phyloP scores from a whole-genome alignment of 176 grass and related monocot genomes.

The Oryza longistaminata region DNA sequence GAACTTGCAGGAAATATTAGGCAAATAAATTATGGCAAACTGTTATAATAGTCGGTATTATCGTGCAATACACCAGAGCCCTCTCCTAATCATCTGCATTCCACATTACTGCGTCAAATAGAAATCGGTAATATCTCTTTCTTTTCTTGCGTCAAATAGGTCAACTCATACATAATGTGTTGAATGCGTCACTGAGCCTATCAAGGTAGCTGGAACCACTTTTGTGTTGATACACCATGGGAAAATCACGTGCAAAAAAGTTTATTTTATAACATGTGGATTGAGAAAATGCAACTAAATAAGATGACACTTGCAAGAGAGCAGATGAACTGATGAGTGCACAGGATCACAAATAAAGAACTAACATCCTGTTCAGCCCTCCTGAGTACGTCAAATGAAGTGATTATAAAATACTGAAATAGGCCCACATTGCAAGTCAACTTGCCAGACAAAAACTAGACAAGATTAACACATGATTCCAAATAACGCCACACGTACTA shows the following conservation, averaged over 20 bases:
- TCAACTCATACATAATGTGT: background rate
- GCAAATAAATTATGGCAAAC: background rate
- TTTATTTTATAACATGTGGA: background rate
- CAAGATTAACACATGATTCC: conserved; percentile 18
- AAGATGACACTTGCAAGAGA: conserved; percentile 2
- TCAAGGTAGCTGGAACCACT: background rate
- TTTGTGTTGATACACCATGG: background rate
- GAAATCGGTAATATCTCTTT: background rate
- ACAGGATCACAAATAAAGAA: background rate
- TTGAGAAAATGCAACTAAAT: background rate
- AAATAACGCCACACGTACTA: background rate
- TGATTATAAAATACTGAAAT: conserved; percentile 15
- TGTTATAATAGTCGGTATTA: background rate
- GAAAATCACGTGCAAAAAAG: background rate
- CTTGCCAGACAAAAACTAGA: background rate
- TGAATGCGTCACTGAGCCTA: background rate
- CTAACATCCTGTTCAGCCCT: background rate
- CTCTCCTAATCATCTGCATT: background rate
- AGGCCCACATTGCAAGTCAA: background rate
- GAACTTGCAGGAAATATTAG: background rate
- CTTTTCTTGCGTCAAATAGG: background rate
- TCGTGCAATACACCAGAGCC: background rate
- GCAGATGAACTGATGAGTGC: conserved; percentile 13
- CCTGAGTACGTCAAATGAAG: background rate
- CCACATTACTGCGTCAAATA: background rate